Evolutionary conservation across 371 early-diverging fungal species (phyloP).

Genomic region (Rhizomucor pusillus): DNA sequence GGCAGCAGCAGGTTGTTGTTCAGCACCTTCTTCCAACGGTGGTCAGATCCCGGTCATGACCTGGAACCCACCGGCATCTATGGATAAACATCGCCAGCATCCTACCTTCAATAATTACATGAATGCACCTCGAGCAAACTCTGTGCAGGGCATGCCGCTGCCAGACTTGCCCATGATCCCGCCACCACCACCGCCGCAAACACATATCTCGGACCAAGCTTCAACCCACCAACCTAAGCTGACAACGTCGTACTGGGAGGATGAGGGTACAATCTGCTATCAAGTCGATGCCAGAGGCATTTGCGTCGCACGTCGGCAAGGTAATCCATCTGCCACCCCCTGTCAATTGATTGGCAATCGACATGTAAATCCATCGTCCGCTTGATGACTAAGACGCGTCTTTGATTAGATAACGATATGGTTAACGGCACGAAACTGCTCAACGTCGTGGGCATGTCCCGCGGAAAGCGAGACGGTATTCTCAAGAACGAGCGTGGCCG

Average conservation of each 20-base stretch:
- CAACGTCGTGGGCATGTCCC: slow-evolving; percentile 84
- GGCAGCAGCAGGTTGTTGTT: background rate
- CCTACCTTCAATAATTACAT: background rate
- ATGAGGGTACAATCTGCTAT: slow-evolving; percentile 71
- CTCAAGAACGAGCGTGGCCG: slow-evolving; percentile 83
- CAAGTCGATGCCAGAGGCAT: slow-evolving; percentile 72
- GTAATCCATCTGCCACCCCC: slow-evolving; percentile 21
- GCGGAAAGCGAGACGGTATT: slow-evolving; percentile 87
- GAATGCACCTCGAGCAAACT: background rate
- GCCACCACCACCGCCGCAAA: too few relatives aligned
- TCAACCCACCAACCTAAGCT: slow-evolving; percentile 43
- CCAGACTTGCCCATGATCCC: background rate
- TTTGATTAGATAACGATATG: slow-evolving; percentile 70
- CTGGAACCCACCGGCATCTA: slow-evolving; percentile 12
- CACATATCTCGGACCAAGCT: slow-evolving; percentile 6
- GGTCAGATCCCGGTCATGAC: slow-evolving; percentile 18
- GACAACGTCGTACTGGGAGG: slow-evolving; percentile 75
- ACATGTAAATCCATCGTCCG: too few relatives aligned
- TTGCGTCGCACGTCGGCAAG: slow-evolving; percentile 68
- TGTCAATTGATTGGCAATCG: too few relatives aligned
- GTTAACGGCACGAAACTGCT: slow-evolving; percentile 86
- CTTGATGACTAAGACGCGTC: background rate
- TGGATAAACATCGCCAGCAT: background rate
- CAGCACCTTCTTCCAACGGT: background rate
- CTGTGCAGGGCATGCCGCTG: background rate